These are phyloP conservation scores for Acanthochlamys bracteata DNA, from an alignment of 106 monocot species.

Conservation along the genomic window DNA sequence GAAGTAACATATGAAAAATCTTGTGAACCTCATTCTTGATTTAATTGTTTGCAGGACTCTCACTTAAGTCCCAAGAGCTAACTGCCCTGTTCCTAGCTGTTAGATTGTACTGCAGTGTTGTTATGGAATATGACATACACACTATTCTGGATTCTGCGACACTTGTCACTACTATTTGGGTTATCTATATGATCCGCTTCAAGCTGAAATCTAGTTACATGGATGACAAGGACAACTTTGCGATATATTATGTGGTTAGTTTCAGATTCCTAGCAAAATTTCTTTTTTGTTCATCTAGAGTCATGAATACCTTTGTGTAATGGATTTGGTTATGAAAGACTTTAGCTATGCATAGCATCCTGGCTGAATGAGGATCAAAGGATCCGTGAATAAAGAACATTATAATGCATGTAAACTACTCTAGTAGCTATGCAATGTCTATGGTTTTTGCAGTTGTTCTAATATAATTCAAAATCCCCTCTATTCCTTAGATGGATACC, in stretches of 20 bases:
- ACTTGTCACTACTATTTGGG: slow-evolving; percentile 73
- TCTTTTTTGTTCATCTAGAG: too few species aligned
- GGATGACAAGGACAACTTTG: slow-evolving; percentile 80
- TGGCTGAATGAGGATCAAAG: too few species aligned
- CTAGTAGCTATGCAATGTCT: too few species aligned
- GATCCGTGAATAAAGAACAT: too few species aligned
- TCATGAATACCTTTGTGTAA: too few species aligned
- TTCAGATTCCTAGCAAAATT: background rate
- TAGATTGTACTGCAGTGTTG: slow-evolving; percentile 89
- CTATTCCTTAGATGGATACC: too few species aligned
- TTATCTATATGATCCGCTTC: slow-evolving; percentile 89
- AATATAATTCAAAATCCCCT: too few species aligned
- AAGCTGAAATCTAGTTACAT: slow-evolving; percentile 81
- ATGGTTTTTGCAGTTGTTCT: too few species aligned
- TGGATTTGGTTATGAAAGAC: too few species aligned
- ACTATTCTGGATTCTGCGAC: slow-evolving; percentile 79
- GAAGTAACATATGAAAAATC: too few species aligned
- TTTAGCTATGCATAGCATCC: too few species aligned
- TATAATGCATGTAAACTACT: too few species aligned
- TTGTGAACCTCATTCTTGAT: background rate
- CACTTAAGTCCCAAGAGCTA: slow-evolving; percentile 78
- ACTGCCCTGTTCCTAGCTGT: slow-evolving; percentile 82
- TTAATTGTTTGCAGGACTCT: slow-evolving; percentile 53
- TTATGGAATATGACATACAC: slow-evolving; percentile 96
- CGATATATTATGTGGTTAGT: slow-evolving; percentile 69